Evolutionary conservation across 345 rosid species (phyloP).

Genomic region (Gossypium mustelinum): DNA sequence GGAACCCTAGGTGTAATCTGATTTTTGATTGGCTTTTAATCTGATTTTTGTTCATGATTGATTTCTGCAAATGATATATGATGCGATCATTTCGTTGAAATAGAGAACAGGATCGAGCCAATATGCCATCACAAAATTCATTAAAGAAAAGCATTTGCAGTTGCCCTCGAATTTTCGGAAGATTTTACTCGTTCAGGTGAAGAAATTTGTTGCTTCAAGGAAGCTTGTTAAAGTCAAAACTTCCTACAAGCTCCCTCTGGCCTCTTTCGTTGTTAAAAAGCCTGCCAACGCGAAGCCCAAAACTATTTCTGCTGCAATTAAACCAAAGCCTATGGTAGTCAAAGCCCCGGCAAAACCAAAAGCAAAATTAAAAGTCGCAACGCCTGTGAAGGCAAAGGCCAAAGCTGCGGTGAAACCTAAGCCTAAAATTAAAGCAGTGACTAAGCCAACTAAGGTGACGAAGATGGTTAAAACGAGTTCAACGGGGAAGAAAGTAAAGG

Average conservation of each 20-base stretch:
- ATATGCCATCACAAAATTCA: too few relatives aligned
- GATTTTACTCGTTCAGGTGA: too few relatives aligned
- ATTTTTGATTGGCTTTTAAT: neutral
- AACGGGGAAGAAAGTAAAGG: conserved; percentile 37
- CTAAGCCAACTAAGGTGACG: conserved; percentile 35
- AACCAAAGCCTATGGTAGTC: conserved; percentile 20
- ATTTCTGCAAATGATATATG: too few relatives aligned
- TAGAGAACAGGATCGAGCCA: too few relatives aligned
- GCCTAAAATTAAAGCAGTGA: conserved; percentile 15
- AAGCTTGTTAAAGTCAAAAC: conserved; percentile 55
- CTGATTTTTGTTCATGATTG: neutral
- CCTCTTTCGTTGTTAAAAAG: conserved; percentile 15
- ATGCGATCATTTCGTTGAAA: too few relatives aligned
- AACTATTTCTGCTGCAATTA: neutral
- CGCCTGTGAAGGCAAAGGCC: conserved; percentile 24
- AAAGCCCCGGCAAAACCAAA: conserved; percentile 34
- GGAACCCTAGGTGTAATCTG: neutral
- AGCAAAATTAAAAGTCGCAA: conserved; percentile 25
- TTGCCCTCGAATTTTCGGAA: too few relatives aligned
- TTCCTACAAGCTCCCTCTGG: conserved; percentile 51
- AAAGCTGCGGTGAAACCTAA: conserved; percentile 29
- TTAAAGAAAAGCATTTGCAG: too few relatives aligned
- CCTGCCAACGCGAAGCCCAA: conserved; percentile 26
- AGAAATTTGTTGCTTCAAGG: too few relatives aligned
- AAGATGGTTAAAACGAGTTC: conserved; percentile 40